Conservation (phyloP, 2,329 filamentous ascomycete species). For the Colletotrichum tropicale region DNA sequence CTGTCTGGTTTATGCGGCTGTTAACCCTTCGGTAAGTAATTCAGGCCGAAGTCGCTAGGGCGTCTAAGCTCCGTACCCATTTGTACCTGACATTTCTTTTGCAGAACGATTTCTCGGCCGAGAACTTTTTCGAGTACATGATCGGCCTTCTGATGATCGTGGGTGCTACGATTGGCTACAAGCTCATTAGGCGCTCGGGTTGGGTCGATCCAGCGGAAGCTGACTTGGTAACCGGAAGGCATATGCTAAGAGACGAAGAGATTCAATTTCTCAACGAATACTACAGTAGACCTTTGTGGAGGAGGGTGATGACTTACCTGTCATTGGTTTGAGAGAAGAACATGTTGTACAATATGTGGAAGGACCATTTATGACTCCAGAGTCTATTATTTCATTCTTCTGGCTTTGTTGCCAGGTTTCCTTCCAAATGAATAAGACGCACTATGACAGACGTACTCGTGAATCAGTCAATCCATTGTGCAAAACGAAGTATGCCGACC, state of each 20-base stretch:
- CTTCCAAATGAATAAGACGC: background rate
- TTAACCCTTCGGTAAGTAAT: background rate
- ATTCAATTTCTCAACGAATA: background rate
- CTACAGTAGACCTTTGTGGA: background rate
- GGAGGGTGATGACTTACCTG: background rate
- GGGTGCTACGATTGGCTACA: background rate
- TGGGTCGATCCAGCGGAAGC: background rate
- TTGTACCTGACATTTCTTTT: background rate
- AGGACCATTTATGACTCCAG: background rate
- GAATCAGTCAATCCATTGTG: background rate
- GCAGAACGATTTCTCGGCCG: background rate
- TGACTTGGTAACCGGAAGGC: background rate
- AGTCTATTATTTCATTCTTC: background rate
- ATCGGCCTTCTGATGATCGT: background rate
- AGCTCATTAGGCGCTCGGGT: background rate
- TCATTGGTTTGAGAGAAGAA: background rate
- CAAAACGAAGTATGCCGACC: background rate
- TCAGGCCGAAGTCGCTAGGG: background rate
- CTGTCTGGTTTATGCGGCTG: background rate
- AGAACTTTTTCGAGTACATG: background rate
- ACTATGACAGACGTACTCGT: background rate
- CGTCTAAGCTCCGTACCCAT: background rate
- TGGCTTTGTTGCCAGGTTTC: background rate
- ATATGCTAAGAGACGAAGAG: background rate
- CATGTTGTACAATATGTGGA: background rate